Evolutionary conservation across 345 rosid genomes (phyloP).

Genomic region (Psidium friedrichsthalianum): DNA sequence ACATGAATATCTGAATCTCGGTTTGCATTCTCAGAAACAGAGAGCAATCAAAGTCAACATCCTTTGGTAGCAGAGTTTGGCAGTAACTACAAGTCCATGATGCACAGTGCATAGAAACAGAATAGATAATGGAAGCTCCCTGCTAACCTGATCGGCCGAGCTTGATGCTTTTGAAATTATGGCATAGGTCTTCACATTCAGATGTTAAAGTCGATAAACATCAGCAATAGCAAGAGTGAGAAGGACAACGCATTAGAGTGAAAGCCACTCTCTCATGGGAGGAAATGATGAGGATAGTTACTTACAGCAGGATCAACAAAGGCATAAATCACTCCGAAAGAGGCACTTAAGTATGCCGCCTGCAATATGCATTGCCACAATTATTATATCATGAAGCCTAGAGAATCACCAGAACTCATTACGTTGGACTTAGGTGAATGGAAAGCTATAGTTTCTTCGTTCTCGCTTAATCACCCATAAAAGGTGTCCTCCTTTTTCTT

Average conservation of each 20-base stretch:
- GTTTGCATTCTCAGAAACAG: not conserved
- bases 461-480: not conserved
- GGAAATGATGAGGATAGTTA: not conserved
- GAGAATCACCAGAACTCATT: not conserved
- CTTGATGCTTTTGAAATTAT: constrained; percentile 46
- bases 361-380: constrained; percentile 6
- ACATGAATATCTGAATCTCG: not conserved
- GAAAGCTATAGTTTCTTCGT: not conserved
- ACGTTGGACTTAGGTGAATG: not conserved
- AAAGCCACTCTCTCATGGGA: not conserved
- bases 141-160: constrained; percentile 28
- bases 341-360: constrained; percentile 43
- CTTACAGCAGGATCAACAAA: constrained; percentile 40
- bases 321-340: constrained; percentile 39
- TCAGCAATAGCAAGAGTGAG: not conserved
- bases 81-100: not conserved
- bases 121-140: not conserved
- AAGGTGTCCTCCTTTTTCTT: not conserved
- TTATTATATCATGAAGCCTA: not conserved
- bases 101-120: not conserved
- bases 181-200: constrained; percentile 30
- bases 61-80: not conserved
- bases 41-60: not conserved
- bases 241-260: not conserved
- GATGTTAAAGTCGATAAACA: not conserved